phyloP scores from a whole-genome alignment of 176 grass and related monocot species.

The sorghum (Sorghum bicolor) region Sorghum_bicolor_NCBIv3 NC_012873.2:1647001-1647500 shows the following conservation, averaged over 20 bases:
- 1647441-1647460: constrained; percentile 17
- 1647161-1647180: constrained; percentile 58
- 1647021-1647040: constrained; percentile 77
- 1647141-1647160: constrained; percentile 50
- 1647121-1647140: constrained; percentile 62
- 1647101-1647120: constrained; percentile 61
- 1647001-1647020: constrained; percentile 84
- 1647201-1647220: constrained; percentile 76
- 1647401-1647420: constrained; percentile 67
- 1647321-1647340: constrained; percentile 65
- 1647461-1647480: constrained; percentile 45
- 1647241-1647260: constrained; percentile 36
- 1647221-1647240: constrained; percentile 64
- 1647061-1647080: constrained; percentile 42
- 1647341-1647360: constrained; percentile 46
- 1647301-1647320: constrained; percentile 45
- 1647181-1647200: constrained; percentile 74
- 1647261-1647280: constrained; percentile 18
- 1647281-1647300: constrained; percentile 37
- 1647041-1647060: constrained; percentile 59
- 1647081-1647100: constrained; percentile 45
- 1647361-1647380: constrained; percentile 48
- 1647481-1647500: constrained; percentile 56
- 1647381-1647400: constrained; percentile 54
- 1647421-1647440: constrained; percentile 34